Conservation (phyloP, 2,329 filamentous ascomycete genomes). For the Cercospora sojina region DNA sequence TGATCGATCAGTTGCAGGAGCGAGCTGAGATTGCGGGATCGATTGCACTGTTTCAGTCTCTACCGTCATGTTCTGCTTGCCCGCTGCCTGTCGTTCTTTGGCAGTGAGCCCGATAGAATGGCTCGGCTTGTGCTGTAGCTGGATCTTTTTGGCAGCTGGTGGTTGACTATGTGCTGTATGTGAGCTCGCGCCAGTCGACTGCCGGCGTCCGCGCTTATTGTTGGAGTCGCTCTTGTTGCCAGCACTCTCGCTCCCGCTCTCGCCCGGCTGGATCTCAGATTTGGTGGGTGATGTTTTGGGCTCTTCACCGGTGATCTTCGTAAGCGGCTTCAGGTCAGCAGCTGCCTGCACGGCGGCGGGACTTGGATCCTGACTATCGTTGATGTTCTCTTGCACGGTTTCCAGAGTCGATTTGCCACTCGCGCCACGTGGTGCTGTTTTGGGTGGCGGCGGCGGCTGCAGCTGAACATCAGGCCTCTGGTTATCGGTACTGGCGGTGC, state of each 20-base stretch:
- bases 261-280: conserved; percentile 38
- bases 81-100: conserved; percentile 69
- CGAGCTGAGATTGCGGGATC: conserved; percentile 78
- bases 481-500: conserved; percentile 21
- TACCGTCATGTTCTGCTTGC: conserved; percentile 91
- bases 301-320: conserved; percentile 29
- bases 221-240: conserved; percentile 53
- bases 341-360: conserved; percentile 47
- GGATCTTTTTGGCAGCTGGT: conserved; percentile 60
- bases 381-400: conserved; percentile 66
- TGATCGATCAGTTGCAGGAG: conserved; percentile 55
- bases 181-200: conserved; percentile 34
- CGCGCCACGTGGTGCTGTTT: conserved; percentile 41
- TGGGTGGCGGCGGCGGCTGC: conserved; percentile 38
- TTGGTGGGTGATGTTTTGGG: conserved; percentile 36
- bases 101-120: conserved; percentile 37
- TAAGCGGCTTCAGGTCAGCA: conserved; percentile 35
- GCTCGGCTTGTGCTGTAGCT: conserved; percentile 57
- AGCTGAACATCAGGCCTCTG: conserved; percentile 41
- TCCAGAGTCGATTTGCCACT: conserved; percentile 63
- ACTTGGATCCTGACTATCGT: conserved; percentile 63
- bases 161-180: conserved; percentile 14
- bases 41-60: conserved; percentile 95
- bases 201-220: conserved; percentile 29
- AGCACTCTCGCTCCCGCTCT: conserved; percentile 66